Base-by-base conservation (phyloP, 2,329 filamentous ascomycete species). In the Arthrobotrys megalospora region DNA sequence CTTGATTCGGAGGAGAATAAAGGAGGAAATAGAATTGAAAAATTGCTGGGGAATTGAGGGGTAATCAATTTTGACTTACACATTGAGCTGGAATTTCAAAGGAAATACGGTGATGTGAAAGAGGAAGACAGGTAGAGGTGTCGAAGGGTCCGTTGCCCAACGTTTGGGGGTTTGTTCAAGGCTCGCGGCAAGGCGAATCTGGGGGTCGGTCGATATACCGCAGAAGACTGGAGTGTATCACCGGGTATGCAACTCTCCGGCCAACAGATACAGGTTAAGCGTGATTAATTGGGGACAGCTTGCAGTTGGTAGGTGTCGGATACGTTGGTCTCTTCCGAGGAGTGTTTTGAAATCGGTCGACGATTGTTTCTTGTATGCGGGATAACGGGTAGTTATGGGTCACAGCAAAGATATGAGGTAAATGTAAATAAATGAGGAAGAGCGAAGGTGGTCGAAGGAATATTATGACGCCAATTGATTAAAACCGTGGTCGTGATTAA, bases 121-220 rank as follows among this genome's bases (percentile, higher is more conserved):
- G 41, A 64, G 45, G 34, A 70, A 47, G 36, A 43, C n/a, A 47
- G 36, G 45, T 34, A 38, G 65, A 63, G 34, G 48, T 47, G 43
- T 62, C 52, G 64, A 68, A 45, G 62, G 72, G 67, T 62, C 43
- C 7, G 19, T 6, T 45, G 38, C 43, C 52, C 52, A 43, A 28
- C 24, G 24, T 36, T 50, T 45, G 71, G 53, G 65, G 41, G 62
- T 62, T 77, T 66, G 58, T 45, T 71, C 75, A 78, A 78, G 75
- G 75, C 75, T 78, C 43, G 75, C 67, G 66, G 67, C 75, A 72
- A 78, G 75, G 75, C 75, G 67, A 69, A 78, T 52, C 47, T 52
- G 48, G 32, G 24, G 12, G 52, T 41, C 34, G 12, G 52, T 41
- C 34, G 58, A 71, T 71, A 66, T 66, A 55, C 64, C 58, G 55